Conservation (phyloP, 495 filamentous ascomycete species). For the Penicillium tannophilum region DNA sequence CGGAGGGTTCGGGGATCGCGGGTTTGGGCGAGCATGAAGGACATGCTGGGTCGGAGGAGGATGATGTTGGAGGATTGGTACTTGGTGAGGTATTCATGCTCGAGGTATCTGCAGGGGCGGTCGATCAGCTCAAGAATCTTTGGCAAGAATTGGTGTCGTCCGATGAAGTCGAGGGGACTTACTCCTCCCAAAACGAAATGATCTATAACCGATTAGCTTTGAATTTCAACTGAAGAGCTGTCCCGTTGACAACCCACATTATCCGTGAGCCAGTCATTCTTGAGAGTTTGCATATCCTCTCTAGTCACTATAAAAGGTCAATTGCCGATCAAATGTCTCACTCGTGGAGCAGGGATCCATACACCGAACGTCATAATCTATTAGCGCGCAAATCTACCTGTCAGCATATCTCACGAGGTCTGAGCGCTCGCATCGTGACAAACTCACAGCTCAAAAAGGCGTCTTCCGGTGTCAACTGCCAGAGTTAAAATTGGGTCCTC, state of each 20-base stretch:
- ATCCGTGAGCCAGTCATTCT: slow-evolving; percentile 97
- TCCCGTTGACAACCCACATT: slow-evolving; percentile 62
- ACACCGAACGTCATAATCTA: slow-evolving; percentile 74
- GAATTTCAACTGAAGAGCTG: slow-evolving; percentile 10
- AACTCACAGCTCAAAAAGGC: slow-evolving; percentile 71
- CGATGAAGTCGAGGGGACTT: slow-evolving; percentile 35
- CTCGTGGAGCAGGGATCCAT: slow-evolving; percentile 27
- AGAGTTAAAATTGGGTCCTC: slow-evolving; percentile 10
- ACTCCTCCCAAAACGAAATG: slow-evolving; percentile 99
- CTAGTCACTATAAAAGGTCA: slow-evolving; percentile 61
- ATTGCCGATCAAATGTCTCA: neutral
- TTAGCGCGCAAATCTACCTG: slow-evolving; percentile 9
- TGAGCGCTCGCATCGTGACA: neutral
- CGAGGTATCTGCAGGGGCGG: slow-evolving; percentile 67
- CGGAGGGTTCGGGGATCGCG: slow-evolving; percentile 70
- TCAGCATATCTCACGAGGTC: slow-evolving; percentile 14
- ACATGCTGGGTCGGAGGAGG: slow-evolving; percentile 90
- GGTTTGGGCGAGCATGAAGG: slow-evolving; percentile 87
- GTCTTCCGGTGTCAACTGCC: slow-evolving; percentile 67
- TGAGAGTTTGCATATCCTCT: slow-evolving; percentile 85
- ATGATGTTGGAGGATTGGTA: slow-evolving; percentile 82
- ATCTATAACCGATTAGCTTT: slow-evolving; percentile 35
- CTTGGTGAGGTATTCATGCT: slow-evolving; percentile 77
- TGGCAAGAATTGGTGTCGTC: slow-evolving; percentile 1
- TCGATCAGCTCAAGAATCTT: slow-evolving; percentile 14